Evolutionary conservation across 2,329 filamentous ascomycete genomes (phyloP).

Genomic region (Fusarium dlaminii): DNA sequence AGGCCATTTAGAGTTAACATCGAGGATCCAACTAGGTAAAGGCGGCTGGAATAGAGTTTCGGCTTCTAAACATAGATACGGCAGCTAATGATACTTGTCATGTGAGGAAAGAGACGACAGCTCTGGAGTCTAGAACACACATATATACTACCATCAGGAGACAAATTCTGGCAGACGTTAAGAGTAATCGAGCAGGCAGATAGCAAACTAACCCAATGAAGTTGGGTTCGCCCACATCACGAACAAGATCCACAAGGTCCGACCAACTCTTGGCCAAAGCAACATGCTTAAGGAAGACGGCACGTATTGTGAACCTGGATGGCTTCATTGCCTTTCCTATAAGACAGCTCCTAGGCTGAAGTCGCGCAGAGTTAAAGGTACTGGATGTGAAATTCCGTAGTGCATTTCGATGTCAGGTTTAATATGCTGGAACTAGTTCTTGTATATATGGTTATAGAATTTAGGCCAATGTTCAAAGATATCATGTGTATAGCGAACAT

Average conservation of each 20-base stretch:
- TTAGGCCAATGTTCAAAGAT: neutral
- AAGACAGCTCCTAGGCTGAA: rapidly evolving
- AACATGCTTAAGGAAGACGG: neutral
- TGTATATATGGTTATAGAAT: rapidly evolving
- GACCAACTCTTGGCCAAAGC: neutral
- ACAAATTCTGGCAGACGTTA: rapidly evolving
- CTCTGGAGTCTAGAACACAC: neutral
- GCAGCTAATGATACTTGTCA: neutral
- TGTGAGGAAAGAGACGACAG: neutral
- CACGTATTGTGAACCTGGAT: neutral
- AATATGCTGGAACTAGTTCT: neutral
- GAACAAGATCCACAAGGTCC: neutral
- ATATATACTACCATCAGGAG: neutral
- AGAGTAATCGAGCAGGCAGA: rapidly evolving
- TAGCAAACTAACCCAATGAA: rapidly evolving
- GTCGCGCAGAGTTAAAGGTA: rapidly evolving
- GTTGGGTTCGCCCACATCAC: neutral
- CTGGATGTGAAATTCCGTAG: rapidly evolving
- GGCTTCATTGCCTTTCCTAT: rapidly evolving
- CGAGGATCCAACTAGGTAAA: neutral
- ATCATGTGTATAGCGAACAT: neutral
- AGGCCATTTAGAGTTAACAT: neutral
- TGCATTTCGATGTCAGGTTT: neutral
- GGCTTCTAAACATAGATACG: neutral
- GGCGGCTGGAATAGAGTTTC: neutral